phyloP scores from a whole-genome alignment of 768 basidiomycete species.

The Agrocybe pediades region DNA sequence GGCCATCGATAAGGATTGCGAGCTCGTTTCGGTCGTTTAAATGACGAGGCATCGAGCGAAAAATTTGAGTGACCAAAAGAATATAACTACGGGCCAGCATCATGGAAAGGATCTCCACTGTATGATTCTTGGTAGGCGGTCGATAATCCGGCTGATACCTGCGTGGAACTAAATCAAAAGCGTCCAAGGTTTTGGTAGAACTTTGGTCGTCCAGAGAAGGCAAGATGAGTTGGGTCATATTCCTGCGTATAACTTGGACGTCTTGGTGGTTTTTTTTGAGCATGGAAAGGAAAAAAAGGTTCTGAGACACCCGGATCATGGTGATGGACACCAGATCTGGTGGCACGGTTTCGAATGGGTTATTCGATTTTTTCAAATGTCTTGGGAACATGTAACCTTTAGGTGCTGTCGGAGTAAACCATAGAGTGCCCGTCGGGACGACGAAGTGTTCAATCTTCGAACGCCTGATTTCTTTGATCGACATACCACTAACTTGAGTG shows the following conservation, averaged over 20 bases:
- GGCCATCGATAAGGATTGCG: slow-evolving; percentile 63
- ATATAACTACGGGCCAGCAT: slow-evolving; percentile 70
- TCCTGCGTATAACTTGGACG: slow-evolving; percentile 66
- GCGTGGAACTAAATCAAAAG: slow-evolving; percentile 50
- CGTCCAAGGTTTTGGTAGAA: slow-evolving; percentile 33
- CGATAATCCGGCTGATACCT: slow-evolving; percentile 18
- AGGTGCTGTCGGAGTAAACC: slow-evolving; percentile 63
- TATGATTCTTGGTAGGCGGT: slow-evolving; percentile 13
- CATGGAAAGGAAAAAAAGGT: slow-evolving; percentile 64
- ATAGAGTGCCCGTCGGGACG: slow-evolving; percentile 69
- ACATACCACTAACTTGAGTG: slow-evolving; percentile 70
- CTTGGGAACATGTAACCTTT: slow-evolving; percentile 64
- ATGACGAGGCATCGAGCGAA: slow-evolving; percentile 72
- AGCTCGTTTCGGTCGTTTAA: slow-evolving; percentile 71
- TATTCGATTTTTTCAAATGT: slow-evolving; percentile 31
- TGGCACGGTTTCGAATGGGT: slow-evolving; percentile 41
- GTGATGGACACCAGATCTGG: slow-evolving; percentile 52
- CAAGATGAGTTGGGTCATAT: slow-evolving; percentile 58
- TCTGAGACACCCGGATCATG: slow-evolving; percentile 71
- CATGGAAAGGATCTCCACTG: slow-evolving; percentile 51
- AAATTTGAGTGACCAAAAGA: slow-evolving; percentile 67
- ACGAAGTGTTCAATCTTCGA: slow-evolving; percentile 71
- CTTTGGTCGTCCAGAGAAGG: slow-evolving; percentile 41
- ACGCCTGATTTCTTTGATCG: slow-evolving; percentile 69
- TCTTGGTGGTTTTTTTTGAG: slow-evolving; percentile 69